Conservation (phyloP, 2,329 filamentous ascomycete genomes). For the Paraphaeosphaeria sporulosa region DNA sequence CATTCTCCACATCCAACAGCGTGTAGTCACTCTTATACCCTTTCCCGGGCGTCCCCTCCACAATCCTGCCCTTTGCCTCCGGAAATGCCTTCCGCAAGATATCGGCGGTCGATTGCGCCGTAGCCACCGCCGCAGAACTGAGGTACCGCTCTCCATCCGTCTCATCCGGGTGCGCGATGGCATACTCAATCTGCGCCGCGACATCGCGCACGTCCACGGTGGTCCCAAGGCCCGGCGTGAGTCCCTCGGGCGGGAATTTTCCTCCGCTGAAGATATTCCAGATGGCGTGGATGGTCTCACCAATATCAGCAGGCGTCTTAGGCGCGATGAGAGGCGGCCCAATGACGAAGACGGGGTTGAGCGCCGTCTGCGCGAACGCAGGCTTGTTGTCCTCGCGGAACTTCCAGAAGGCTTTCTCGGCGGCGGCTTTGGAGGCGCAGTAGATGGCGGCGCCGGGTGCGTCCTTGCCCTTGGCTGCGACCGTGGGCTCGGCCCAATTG, state of each 20-base stretch:
- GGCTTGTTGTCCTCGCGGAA: slow-evolving; percentile 48
- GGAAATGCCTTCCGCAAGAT: slow-evolving; percentile 51
- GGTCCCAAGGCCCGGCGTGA: slow-evolving; percentile 29
- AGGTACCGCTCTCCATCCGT: slow-evolving; percentile 55
- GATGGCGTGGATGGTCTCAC: slow-evolving; percentile 43
- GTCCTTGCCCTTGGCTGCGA: slow-evolving; percentile 33
- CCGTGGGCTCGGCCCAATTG: slow-evolving; percentile 29
- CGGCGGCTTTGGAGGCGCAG: slow-evolving; percentile 39
- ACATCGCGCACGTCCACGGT: slow-evolving; percentile 58
- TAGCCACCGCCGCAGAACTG: slow-evolving; percentile 39
- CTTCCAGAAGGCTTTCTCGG: slow-evolving; percentile 39
- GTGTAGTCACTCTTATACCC: slow-evolving; percentile 45
- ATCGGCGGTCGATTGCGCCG: slow-evolving; percentile 52
- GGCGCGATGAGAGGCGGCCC: slow-evolving; percentile 51
- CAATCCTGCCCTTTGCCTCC: slow-evolving; percentile 45
- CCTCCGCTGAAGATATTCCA: slow-evolving; percentile 47
- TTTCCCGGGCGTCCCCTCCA: slow-evolving; percentile 48
- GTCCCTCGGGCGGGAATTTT: slow-evolving; percentile 28
- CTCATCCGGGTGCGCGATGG: slow-evolving; percentile 45
- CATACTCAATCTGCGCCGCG: slow-evolving; percentile 50
- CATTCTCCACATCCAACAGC: slow-evolving; percentile 27
- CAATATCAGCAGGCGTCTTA: slow-evolving; percentile 37
- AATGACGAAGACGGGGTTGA: slow-evolving; percentile 54
- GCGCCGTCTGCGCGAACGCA: slow-evolving; percentile 48
- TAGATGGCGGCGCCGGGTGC: slow-evolving; percentile 35